Base-by-base conservation (phyloP, 1,284 basidiomycete genomes). In the Microbotryomycetes sp. region DNA sequence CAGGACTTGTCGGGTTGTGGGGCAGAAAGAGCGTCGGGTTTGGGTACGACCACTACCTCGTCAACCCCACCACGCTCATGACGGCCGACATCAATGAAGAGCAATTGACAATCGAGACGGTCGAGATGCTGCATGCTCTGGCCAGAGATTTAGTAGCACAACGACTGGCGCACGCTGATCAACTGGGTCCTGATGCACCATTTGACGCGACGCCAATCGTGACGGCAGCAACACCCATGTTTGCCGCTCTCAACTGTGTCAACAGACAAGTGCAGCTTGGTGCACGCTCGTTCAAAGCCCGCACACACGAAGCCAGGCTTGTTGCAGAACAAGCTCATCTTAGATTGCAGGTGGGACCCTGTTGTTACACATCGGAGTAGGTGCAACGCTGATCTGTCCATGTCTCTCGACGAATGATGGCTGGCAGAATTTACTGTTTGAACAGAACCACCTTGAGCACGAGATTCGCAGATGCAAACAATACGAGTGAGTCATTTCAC, bases 401-500 rank as follows among this genome's bases (percentile, higher is more conserved):
- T 42, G 36, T 42, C 36, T 42, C 12, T 12, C 36, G 12, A 42
- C 36, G 36, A 9, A 12, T 42, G 36, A 9, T 42, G 36, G 9
- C 19, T 52, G 23, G n/a, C 59, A 72, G 66, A 72, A 72, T 57
- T 56, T 67, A 23, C 63, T 66, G 26, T 72, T 67, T 31, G 69
- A 72, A 60, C 63, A 64, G 23, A 67, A 69, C 32, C 69, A 72
- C 54, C 64, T 72, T 25, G 63, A 68, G 56, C 54, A 66, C 2
- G 71, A 72, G 53, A 72, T 72, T 52, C 53, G 56, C 1, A 64
- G 66, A 12, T 70, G 69, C 55, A 60, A 70, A 36, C 68, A 71
- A 48, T 72, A 66, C 55, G 67, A 68, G 71, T 71, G 32, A n/a
- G 62, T 31, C 19, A 19, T 9, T 42, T 19, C 36, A 19, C 36